Base-by-base conservation (phyloP, 805 yeast genomes). In the Vanderwaltozyma yarrowii region DNA sequence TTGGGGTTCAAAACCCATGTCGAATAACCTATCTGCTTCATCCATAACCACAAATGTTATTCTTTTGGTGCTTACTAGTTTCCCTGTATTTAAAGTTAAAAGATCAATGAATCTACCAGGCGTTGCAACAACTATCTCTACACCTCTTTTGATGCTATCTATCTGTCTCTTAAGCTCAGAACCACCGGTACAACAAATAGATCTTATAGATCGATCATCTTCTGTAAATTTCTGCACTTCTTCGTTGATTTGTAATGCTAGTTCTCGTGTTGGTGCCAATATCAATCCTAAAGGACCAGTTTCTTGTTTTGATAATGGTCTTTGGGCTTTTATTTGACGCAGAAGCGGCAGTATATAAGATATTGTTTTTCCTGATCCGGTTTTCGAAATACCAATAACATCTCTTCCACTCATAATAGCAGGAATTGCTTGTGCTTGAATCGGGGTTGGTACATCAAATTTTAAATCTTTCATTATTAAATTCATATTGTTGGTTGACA, bases 11-110 rank as follows among this genome's bases (percentile, higher is more conserved):
- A 92, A 92, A 1, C 98, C 98, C 72, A 92, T 66, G 58, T 92
- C 98, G 63, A 89, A 89, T 82, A 92, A 78, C 45, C 98, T 64
- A 60, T 92, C 98, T 1, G 97, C 96, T 55, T 92, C 98, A 56
- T 92, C 98, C 42, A 92, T 64, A 0, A 88, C 94, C n/a, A 86
- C 69, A 57, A 79, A 86, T 0, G 95, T 78, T 5, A 82, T 76
- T 31, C 88, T 64, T 21, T 66, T 62, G 6, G 92, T 65, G 43
- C 76, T 78, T 17, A 68, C 26, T 1, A 87, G 74, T 36, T 85
- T 69, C 0, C 96, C 96, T 28, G 73, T 63, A 54, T 89, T 89
- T 3, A 94, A 80, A 2, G 94, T 76, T 23, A 92, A 61, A 30
- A 92, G 62, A 60, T 92, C 98, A 38, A 92, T 89, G 46, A 92